phyloP scores from a whole-genome alignment of 1,284 basidiomycete genomes.

The Ganoderma lucidum region DNA sequence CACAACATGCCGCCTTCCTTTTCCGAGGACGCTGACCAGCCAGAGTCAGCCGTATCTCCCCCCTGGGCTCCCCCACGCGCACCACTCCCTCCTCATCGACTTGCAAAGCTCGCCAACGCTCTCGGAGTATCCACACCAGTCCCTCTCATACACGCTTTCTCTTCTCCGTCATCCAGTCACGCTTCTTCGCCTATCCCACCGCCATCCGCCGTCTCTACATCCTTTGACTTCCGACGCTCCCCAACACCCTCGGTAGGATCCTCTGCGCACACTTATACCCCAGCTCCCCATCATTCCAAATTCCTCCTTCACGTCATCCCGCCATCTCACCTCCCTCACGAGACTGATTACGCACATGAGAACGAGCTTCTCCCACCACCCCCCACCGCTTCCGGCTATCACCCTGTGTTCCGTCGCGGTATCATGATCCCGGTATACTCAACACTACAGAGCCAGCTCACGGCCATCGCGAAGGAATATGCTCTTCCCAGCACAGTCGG shows the following conservation, averaged over 20 bases:
- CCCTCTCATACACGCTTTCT: slow-evolving; percentile 55
- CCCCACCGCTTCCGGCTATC: slow-evolving; percentile 72
- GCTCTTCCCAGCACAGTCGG: slow-evolving; percentile 83
- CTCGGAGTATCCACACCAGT: slow-evolving; percentile 79
- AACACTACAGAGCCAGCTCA: slow-evolving; percentile 74
- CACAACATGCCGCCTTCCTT: slow-evolving; percentile 39
- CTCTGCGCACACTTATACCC: slow-evolving; percentile 48
- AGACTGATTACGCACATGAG: slow-evolving; percentile 52
- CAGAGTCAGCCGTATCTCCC: slow-evolving; percentile 34
- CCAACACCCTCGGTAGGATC: slow-evolving; percentile 59
- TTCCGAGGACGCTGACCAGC: slow-evolving; percentile 31
- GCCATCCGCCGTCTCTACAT: slow-evolving; percentile 45
- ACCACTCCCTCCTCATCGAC: slow-evolving; percentile 74
- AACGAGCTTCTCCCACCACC: slow-evolving; percentile 59
- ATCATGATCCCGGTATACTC: slow-evolving; percentile 77
- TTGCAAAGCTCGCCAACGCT: slow-evolving; percentile 84
- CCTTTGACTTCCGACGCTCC: slow-evolving; percentile 55
- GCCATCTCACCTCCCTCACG: slow-evolving; percentile 70
- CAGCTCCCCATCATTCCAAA: slow-evolving; percentile 58
- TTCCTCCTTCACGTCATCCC: slow-evolving; percentile 82
- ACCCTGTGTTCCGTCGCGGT: slow-evolving; percentile 78
- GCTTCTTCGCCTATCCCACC: slow-evolving; percentile 40
- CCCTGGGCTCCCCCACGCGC: slow-evolving; percentile 70
- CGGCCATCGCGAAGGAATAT: slow-evolving; percentile 88
- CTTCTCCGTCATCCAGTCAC: slow-evolving; percentile 44